Evolutionary conservation across 441 rosid genomes (phyloP), one percentile per base, ranked within the genome.

Genomic region (Melastoma candidum): DNA sequence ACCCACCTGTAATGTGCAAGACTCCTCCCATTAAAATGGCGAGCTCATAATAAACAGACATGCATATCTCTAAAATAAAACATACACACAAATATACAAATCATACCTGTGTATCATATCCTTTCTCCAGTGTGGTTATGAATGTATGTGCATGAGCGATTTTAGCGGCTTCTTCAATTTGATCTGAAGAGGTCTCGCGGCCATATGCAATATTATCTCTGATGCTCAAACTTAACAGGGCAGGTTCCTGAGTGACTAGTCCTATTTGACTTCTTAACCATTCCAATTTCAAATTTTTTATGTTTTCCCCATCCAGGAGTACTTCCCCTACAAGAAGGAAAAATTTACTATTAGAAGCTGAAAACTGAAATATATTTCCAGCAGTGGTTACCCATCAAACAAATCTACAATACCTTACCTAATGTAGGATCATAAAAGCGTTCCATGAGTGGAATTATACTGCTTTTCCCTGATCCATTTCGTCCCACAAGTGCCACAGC

Each of bases 391-490:
- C 41, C 5, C 41, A 3, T 32, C 41, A 2, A 32, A 32, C 8
- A 32, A 32, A 32, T 8, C 41, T 32, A 32, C 8, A 32, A 32
- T 32, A 8, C 6, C 6, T 32, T 81, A 93, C 97, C 99, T 78
- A 93, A 73, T 48, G 97, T 93, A 60, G 99, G 99, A 77, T 89
- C 99, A 76, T 93, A 93, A 75, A 93, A 93, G 67, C 96, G 84
- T 66, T 93, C 96, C 97, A 93, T 89, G 27, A 93, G 83, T 27
- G 99, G 97, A 63, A 93, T 89, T 57, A 89, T 89, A 65, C 97
- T 93, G 75, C 97, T 89, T 69, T 93, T 93, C 58, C 99, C 99
- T 58, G 99, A 93, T 47, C 99, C 99, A 77, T 86, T 93, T 81
- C 99, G 76, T 52, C 99, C 99, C 59, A 93, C 97, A 76, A 93